Evolutionary conservation across 257 asterid species (phyloP).

Genomic region (Phtheirospermum japonicum): DNA sequence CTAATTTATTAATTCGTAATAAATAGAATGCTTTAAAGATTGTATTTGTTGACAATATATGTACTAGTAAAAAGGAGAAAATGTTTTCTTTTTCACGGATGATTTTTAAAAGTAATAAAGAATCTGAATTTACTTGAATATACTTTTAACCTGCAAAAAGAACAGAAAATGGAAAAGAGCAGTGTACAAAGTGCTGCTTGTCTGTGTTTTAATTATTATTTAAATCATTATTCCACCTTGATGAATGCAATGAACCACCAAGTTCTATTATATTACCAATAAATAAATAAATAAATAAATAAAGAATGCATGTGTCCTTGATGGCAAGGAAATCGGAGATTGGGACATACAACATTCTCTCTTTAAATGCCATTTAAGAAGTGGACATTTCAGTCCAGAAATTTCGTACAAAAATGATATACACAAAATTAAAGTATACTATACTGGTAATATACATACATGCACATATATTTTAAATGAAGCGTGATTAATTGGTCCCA

Average conservation of each 20-base stretch:
- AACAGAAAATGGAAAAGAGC: too few relatives aligned
- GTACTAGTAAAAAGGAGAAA: neutral
- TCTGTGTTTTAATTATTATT: neutral
- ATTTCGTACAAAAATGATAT: too few relatives aligned
- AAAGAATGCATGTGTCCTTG: neutral
- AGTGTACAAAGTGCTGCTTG: too few relatives aligned
- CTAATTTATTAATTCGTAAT: neutral
- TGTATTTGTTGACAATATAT: neutral
- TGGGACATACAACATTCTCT: slow-evolving; percentile 7
- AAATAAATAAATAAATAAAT: neutral
- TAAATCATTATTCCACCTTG: neutral
- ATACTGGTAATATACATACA: too few relatives aligned
- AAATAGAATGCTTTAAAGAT: neutral
- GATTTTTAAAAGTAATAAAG: neutral
- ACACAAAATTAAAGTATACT: too few relatives aligned
- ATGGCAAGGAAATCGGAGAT: neutral
- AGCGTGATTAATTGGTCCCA: slow-evolving; percentile 21
- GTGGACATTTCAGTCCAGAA: neutral
- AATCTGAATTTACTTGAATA: neutral
- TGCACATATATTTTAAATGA: neutral
- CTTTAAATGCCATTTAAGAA: neutral
- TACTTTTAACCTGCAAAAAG: neutral
- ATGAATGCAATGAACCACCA: neutral
- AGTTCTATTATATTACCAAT: too few relatives aligned
- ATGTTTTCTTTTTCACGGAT: too few relatives aligned